Conservation (phyloP, 371 early-diverging fungal genomes). For the Sporodiniella umbellata region DNA sequence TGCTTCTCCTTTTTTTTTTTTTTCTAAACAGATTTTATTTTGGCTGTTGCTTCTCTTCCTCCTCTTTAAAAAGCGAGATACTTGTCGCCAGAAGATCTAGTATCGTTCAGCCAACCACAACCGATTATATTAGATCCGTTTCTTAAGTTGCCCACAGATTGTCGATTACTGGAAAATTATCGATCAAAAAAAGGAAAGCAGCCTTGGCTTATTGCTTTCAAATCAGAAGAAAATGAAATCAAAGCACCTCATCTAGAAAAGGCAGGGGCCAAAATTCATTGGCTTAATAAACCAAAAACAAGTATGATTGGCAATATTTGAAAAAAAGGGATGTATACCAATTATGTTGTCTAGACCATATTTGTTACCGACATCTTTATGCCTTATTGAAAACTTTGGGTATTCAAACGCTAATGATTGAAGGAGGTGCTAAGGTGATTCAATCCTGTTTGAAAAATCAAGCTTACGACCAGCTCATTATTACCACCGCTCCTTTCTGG, state of each 20-base stretch:
- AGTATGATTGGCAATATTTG: not conserved
- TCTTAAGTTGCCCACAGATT: conserved; percentile 21
- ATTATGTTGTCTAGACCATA: conserved; percentile 9
- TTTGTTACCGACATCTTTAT: conserved; percentile 22
- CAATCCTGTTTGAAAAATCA: conserved; percentile 53
- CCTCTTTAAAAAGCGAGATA: conserved; percentile 17
- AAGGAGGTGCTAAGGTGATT: conserved; percentile 88
- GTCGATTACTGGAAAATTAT: conserved; percentile 34
- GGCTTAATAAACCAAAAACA: not conserved
- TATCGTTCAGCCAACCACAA: conserved; percentile 55
- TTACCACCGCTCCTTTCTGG: conserved; percentile 79
- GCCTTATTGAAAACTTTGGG: conserved; percentile 22
- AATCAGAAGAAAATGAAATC: not conserved
- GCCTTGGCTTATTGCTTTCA: conserved; percentile 27
- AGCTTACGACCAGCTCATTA: conserved; percentile 54
- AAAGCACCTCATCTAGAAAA: conserved; percentile 33
- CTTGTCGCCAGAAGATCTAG: conserved; percentile 10
- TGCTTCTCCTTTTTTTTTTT: no score
- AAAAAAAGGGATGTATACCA: not conserved
- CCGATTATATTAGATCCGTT: conserved; percentile 85
- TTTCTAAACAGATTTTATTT: not conserved
- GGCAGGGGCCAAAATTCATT: conserved; percentile 34
- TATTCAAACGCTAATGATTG: conserved; percentile 78
- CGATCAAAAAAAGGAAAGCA: conserved; percentile 17
- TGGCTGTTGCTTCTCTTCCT: not conserved